phyloP scores from a whole-genome alignment of 2,329 filamentous ascomycete species.

The Beauveria brongniartii region DNA sequence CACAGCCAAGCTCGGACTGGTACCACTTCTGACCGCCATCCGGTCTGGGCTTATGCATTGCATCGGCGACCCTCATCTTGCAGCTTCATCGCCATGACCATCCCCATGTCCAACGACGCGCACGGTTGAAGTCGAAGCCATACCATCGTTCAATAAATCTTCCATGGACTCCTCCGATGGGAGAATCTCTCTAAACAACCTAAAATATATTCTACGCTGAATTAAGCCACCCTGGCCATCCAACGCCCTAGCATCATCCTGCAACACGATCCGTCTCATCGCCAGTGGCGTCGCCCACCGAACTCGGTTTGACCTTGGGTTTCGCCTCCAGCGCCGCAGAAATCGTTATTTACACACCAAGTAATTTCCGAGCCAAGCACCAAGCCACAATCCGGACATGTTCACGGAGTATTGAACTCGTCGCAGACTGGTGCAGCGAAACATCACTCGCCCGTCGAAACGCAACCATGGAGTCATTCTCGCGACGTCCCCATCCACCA shows the following conservation, averaged over 20 bases:
- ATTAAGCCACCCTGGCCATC: not conserved
- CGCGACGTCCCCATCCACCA: not conserved
- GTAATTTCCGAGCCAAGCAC: too few species aligned
- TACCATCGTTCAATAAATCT: not conserved
- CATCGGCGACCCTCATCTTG: too few species aligned
- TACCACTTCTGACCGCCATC: not conserved
- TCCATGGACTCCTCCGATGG: not conserved
- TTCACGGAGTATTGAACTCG: not conserved
- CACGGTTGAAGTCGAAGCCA: too few species aligned
- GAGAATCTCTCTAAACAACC: not conserved
- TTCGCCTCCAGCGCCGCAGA: constrained; percentile 5
- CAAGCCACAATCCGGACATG: too few species aligned
- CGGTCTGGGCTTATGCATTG: not conserved
- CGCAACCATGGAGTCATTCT: not conserved
- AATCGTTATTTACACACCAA: too few species aligned
- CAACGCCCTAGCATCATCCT: not conserved
- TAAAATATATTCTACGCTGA: not conserved
- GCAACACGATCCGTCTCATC: constrained; percentile 8
- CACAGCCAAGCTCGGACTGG: not conserved
- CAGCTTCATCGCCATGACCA: not conserved
- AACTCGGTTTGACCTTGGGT: constrained; percentile 5
- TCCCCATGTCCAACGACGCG: not conserved
- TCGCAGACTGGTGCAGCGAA: constrained; percentile 3
- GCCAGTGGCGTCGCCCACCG: not conserved
- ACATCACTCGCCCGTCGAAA: constrained; percentile 1